Base-by-base conservation (phyloP, 2,329 filamentous ascomycete species). In the Trichophyton benhamiae region DNA sequence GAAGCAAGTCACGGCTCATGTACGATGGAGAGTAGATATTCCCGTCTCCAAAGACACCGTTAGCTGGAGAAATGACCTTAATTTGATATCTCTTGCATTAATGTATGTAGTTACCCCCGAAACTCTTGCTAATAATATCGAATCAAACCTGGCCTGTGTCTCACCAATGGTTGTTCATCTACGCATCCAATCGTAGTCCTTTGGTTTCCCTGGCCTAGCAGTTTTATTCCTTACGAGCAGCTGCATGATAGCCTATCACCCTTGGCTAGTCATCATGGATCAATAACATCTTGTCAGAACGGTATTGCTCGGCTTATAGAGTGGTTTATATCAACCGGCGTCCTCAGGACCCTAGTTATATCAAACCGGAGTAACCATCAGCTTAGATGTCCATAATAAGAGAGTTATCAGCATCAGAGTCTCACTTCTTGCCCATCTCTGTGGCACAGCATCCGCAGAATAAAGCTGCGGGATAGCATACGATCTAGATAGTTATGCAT, bases 371-470 rank as follows among this genome's bases (percentile, higher is more conserved):
- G 27, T 30, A 53, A n/a, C n/a, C 9, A 30, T 53, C 22, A 53
- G 22, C 27, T n/a, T n/a, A 13, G 11, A 5, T 15, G 6, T 15
- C 4, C 41, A n/a, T 44, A 44, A 2, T 7, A n/a, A 44, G 6
- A 7, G 11, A n/a, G 13, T 6, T 8, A 44, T n/a, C 27, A 30
- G 33, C 3, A 13, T 25, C 3, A 22, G 53, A 38, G 27, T 72
- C 76, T 66, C 72, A 82, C 81, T 76, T 77, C 68, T 80, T 80
- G 27, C 81, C 81, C 0, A 72, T 74, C 66, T 82, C 75, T 1
- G 80, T 82, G 48, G 76, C 75, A 65, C 79, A 81, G 67, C 81
- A 83, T 15, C 81, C 79, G 69, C 80, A 83, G 55, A 83, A 75
- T 20, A 83, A 69, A 0, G 79, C 77, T 2, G 78, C 79, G 2